These are phyloP conservation scores for Penicillium herquei DNA, from an alignment of 495 filamentous ascomycete species.

Conservation along the genomic window DNA sequence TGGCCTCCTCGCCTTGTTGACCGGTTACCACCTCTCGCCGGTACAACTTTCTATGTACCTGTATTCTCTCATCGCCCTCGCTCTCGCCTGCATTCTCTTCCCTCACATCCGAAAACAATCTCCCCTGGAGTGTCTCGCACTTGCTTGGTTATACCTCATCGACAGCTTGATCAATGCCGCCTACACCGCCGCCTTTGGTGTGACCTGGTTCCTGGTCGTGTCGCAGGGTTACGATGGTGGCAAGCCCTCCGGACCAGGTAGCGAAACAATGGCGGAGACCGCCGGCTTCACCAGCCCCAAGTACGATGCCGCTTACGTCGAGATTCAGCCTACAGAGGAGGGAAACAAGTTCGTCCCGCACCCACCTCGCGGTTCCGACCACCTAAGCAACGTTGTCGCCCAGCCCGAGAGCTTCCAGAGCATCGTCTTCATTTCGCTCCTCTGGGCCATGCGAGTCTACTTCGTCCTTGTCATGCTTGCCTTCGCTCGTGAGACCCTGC, in stretches of 20 bases:
- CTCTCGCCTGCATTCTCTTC: constrained; percentile 57
- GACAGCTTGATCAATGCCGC: constrained; percentile 74
- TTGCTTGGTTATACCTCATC: constrained; percentile 76
- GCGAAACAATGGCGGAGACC: constrained; percentile 58
- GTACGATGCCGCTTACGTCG: constrained; percentile 52
- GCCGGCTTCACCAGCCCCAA: constrained; percentile 69
- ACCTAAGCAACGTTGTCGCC: constrained; percentile 51
- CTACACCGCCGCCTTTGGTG: constrained; percentile 75
- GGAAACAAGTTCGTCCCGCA: constrained; percentile 25
- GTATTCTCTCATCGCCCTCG: constrained; percentile 70
- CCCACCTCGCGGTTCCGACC: constrained; percentile 32
- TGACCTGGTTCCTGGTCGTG: constrained; percentile 78
- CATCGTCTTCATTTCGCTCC: constrained; percentile 65
- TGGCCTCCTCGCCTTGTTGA: constrained; percentile 80
- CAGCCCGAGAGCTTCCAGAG: constrained; percentile 72
- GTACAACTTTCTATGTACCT: constrained; percentile 80
- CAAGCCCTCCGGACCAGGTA: constrained; percentile 38
- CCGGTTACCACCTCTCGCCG: constrained; percentile 65
- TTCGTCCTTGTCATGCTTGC: constrained; percentile 77
- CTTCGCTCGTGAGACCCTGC: constrained; percentile 70
- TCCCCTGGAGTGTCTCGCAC: constrained; percentile 65
- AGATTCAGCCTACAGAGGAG: constrained; percentile 25
- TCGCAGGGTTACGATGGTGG: constrained; percentile 52
- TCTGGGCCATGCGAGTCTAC: constrained; percentile 74
- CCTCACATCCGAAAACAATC: constrained; percentile 68